Percentiles rank a stretch among this genome's conserved stretches.
Evolutionary conservation across 2,329 filamentous ascomycete genomes (phyloP).

Genomic region (Drechslerella coelobrocha): DNA sequence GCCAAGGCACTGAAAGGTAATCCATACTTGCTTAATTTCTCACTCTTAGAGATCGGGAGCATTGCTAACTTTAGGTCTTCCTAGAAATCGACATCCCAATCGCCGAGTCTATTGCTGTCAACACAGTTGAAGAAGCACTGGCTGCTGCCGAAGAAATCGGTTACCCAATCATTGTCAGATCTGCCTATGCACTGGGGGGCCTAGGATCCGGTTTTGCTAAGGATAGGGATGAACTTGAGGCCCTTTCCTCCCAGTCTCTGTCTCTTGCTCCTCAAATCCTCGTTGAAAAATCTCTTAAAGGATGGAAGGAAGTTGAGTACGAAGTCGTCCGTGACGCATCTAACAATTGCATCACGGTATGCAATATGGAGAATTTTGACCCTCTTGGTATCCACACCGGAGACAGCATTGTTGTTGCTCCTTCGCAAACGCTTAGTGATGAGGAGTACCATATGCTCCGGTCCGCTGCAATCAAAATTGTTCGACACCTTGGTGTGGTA

Average conservation of each 20-base stretch:
- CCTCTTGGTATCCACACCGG: conserved; percentile 96
- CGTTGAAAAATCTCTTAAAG: conserved; percentile 97
- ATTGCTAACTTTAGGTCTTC: conserved; percentile 14
- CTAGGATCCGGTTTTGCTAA: conserved; percentile 95
- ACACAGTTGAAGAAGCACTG: conserved; percentile 88
- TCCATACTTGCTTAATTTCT: too few relatives aligned
- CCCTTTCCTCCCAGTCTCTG: conserved; percentile 89
- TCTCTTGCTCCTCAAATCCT: conserved; percentile 94
- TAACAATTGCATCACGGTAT: conserved; percentile 99
- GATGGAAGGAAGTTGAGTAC: conserved; percentile 99
- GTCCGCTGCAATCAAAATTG: conserved; percentile 96
- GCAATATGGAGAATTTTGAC: conserved; percentile 99
- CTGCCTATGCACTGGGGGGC: conserved; percentile 93
- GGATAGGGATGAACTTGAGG: conserved; percentile 89
- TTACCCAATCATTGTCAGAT: conserved; percentile 97
- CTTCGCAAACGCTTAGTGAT: conserved; percentile 93
- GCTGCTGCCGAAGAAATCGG: conserved; percentile 84
- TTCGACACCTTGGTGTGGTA: conserved; percentile 93
- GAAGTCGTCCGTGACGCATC: conserved; percentile 95
- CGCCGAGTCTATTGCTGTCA: conserved; percentile 91
- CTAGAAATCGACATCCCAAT: conserved; percentile 94
- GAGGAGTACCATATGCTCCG: conserved; percentile 99
- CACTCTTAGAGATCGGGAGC: too few relatives aligned
- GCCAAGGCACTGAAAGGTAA: conserved; percentile 79
- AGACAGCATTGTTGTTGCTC: conserved; percentile 97